Evolutionary conservation across 2,329 filamentous ascomycete species (phyloP).

Genomic region (Bipolaris bicolor): DNA sequence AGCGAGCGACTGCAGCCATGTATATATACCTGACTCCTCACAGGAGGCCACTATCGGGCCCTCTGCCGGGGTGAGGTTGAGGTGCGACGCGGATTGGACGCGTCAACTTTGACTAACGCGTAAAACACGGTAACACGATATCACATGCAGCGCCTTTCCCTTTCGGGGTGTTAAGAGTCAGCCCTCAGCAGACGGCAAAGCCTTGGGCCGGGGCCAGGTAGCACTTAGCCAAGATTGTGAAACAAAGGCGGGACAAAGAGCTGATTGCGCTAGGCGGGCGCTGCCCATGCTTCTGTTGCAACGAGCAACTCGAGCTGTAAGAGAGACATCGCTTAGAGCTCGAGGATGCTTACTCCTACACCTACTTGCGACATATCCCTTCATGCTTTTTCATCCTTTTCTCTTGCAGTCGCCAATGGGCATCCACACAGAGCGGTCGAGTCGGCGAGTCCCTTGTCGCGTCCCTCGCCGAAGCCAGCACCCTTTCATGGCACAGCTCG

Average conservation of each 20-base stretch:
- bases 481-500: constrained; percentile 15
- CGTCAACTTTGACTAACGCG: constrained; percentile 35
- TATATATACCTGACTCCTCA: constrained; percentile 44
- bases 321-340: constrained; percentile 3
- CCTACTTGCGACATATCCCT: neutral
- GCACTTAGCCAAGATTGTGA: constrained; percentile 41
- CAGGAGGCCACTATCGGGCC: constrained; percentile 42
- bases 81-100: constrained; percentile 45
- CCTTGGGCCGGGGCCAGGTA: constrained; percentile 28
- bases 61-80: constrained; percentile 33
- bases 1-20: constrained; percentile 30
- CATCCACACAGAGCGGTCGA: constrained; percentile 15
- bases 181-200: constrained; percentile 21
- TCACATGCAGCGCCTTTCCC: constrained; percentile 43
- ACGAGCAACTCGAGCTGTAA: neutral
- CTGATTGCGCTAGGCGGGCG: constrained; percentile 26
- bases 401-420: neutral
- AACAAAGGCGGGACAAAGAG: constrained; percentile 34
- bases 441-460: constrained; percentile 21
- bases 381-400: constrained; percentile 4
- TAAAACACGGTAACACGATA: constrained; percentile 46
- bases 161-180: constrained; percentile 35
- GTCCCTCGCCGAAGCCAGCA: neutral
- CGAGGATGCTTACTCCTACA: neutral
- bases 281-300: constrained; percentile 5